Evolutionary conservation across 1,284 basidiomycete species (phyloP).

Genomic region (Puccinia coronata): DNA sequence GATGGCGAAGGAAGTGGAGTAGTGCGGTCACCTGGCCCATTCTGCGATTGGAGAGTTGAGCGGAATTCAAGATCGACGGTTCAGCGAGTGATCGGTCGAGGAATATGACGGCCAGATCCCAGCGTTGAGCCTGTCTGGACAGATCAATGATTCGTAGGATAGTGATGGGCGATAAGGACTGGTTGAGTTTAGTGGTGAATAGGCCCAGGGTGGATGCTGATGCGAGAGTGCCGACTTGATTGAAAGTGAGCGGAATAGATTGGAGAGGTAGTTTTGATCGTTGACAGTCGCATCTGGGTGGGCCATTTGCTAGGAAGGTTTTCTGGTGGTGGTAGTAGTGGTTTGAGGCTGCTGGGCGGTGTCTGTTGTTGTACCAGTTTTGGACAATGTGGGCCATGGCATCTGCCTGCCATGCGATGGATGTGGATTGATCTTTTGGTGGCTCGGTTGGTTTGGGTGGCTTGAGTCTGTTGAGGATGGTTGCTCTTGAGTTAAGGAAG

Average conservation of each 20-base stretch:
- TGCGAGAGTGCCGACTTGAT: background rate
- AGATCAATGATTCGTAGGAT: conserved; percentile 40
- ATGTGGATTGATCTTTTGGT: background rate
- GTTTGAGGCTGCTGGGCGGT: no score
- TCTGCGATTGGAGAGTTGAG: background rate
- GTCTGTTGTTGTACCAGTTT: background rate
- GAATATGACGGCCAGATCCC: conserved; percentile 44
- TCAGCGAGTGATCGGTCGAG: background rate
- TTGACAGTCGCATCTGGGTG: conserved; percentile 22
- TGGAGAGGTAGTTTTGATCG: background rate
- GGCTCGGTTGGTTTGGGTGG: background rate
- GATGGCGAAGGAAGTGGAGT: conserved; percentile 16
- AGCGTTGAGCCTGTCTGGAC: conserved; percentile 9
- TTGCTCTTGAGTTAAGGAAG: background rate
- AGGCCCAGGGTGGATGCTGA: background rate
- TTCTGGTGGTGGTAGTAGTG: background rate
- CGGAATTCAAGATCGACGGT: background rate
- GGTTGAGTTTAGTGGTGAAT: background rate
- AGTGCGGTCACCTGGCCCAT: conserved; percentile 29
- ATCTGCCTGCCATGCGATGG: conserved; percentile 24
- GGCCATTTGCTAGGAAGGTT: conserved; percentile 30
- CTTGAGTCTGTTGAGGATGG: background rate
- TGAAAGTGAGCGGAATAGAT: background rate
- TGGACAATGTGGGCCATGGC: conserved; percentile 31
- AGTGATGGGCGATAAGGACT: background rate